Base-by-base conservation (phyloP, 2,329 filamentous ascomycete genomes). In the Alternaria sp. region DNA sequence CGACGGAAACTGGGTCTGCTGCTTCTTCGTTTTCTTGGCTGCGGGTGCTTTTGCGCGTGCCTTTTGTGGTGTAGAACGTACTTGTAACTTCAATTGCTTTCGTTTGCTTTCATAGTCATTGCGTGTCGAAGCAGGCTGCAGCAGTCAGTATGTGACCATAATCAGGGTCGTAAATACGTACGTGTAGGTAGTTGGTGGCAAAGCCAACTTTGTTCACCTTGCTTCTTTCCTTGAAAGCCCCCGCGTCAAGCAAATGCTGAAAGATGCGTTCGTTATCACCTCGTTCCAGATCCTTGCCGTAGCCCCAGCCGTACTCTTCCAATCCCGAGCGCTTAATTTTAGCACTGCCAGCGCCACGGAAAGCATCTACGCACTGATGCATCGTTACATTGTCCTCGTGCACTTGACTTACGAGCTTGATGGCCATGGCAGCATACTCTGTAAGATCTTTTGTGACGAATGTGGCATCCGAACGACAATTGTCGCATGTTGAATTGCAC, bases 191-290 rank as follows among this genome's bases (percentile, higher is more conserved):
- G 66, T 91, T 88, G 54, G 88, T 86, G 1, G 92, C 86, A 74
- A 96, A 94, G 5, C 87, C 87, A 47, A 81, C 81, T 43, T 80
- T 81, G 73, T 89, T 91, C 57, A 88, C 81, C 51, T 86, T 81
- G 72, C 92, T 91, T 34, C 89, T 81, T 78, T 97, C 93, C 14
- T 76, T 78, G 26, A 99, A 81, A 6, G 89, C 92, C 44, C 90
- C 89, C 71, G 96, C 91, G 5, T 86, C 86, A 7, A 92, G 81
- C 9, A 99, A 83, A 48, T 87, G 85, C 72, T 92, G 88, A 69
- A 97, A 92, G n/a, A 98, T 84, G 39, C 93, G 89, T 73, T 97
- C 91, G 12, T 93, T 85, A 71, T 96, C 92, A 36, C 89, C 87
- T 70, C 90, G 88, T 59, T 90, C 89, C 67, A 96, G 80, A 16